Evolutionary conservation across 2,329 filamentous ascomycete species (phyloP), one percentile per base, ranked within the genome.

Genomic region (Ophiosphaerella korrae): DNA sequence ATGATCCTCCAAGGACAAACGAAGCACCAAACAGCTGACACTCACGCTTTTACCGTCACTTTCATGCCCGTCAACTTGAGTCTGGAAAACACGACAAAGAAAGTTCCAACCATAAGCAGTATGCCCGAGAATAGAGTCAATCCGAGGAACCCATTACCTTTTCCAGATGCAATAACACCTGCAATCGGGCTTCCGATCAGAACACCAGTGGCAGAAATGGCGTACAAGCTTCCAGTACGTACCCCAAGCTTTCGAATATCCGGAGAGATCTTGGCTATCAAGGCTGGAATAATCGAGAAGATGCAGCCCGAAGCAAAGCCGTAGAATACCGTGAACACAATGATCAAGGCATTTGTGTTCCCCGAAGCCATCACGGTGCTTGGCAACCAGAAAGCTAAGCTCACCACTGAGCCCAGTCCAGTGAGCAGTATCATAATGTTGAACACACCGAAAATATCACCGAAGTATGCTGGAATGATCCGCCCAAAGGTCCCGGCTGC

Each of bases 271-370:
- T 89, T 85, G 1, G 86, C 87, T 21, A 90, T 75, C 18, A 88
- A 74, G 0, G 85, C 81, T 0, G 87, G 85, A 21, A 76, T 78
- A 26, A 89, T 74, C 0, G 81, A 82, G 39, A 89, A 81, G 59
- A 84, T 87, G 1, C 84, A 82, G 14, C 87, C 88, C 0, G 84
- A 87, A 5, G 80, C 79, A 65, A 89, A 88, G 14, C 88, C 88
- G 26, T 56, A 68, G 43, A 75, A 72, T 0, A 67, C 68, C 3
- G 67, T 54, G 47, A 68, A 76, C 36, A 61, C 53, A 14, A 74
- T 67, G 38, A 71, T 59, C 0, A 68, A 58, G 32, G 67, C 75
- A 6, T 58, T 59, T 5, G 48, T 21, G n/a, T 48, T 50, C 68
- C 3, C 83, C 18, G 18, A 21, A 21, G 18, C 18, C 18, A 21